Evolutionary conservation across 192 early-diverging fungal species (phyloP), one percentile per base, ranked within the genome.

Genomic region (Coemansia sp.): DNA sequence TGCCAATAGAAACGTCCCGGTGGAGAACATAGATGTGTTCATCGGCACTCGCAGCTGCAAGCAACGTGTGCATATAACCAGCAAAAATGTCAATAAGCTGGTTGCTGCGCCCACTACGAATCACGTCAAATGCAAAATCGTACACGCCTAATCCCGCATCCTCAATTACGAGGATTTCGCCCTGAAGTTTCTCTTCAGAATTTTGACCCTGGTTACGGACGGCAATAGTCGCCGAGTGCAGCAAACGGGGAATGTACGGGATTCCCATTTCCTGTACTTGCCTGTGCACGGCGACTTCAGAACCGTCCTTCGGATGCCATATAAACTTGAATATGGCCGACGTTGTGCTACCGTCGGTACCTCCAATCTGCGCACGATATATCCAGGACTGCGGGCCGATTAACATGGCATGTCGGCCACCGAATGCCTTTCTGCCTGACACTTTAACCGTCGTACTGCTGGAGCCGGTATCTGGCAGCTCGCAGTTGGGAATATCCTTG

Each of bases 1-100:
- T 62, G 15, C 25, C 48, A 25, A 62, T 62, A 2, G 47, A 62
- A 25, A 62, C 49, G 60, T 62, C 60, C n/a, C 47, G n/a, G 49
- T 62, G 60, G 10, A 62, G 24, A 2, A 50, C 15, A 50, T 21
- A 62, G 0, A 23, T 9, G 23, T 50, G 4, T 2, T 47, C 27
- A 19, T 49, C 64, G 27, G 25, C 50, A 2, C 4, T 25, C 2
- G 55, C 54, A 15, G 64, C 64, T 22, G 19, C 41, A 47, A 65
- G 41, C 23, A 65, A 25, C 25, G 54, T 35, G n/a, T 65, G 64
- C 14, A 27, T 11, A 19, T 65, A 57, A 1, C 43, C 64, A 4
- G 64, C 64, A 57, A 65, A 65, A 27, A 2, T 27, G 25, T 27
- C 25, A 1, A 27, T 5, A 27, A 27, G 25, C 5, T 27, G 25